Conservation (phyloP, 2,329 filamentous ascomycete species). For the Phyllosticta ampelicida region DNA sequence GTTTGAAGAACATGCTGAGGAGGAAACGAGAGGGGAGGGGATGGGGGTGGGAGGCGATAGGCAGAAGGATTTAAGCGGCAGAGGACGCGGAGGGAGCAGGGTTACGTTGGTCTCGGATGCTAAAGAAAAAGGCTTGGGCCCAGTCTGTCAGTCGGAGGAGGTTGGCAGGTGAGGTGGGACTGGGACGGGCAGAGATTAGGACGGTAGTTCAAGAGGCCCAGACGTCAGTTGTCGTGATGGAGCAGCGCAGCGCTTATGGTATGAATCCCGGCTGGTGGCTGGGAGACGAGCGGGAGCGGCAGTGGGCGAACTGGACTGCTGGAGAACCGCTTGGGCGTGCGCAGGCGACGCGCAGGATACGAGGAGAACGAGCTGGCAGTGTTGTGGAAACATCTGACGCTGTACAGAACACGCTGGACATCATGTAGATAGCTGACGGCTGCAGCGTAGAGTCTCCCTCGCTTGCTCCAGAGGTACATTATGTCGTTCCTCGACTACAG, state of each 20-base stretch:
- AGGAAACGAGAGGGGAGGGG: conserved; percentile 14
- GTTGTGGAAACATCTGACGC: too few species aligned
- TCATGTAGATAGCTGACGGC: too few species aligned
- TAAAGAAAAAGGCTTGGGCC: background rate
- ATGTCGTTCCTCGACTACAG: background rate
- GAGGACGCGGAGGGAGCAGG: background rate
- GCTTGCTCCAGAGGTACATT: background rate
- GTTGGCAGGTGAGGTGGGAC: background rate
- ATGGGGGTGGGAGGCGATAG: conserved; percentile 13
- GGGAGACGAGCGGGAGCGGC: background rate
- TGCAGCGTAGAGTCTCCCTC: background rate
- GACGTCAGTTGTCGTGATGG: background rate
- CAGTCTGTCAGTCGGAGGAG: background rate
- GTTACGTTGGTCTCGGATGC: background rate
- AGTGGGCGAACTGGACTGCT: background rate
- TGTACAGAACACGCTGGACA: too few species aligned
- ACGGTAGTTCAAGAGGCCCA: background rate
- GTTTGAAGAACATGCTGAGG: conserved; percentile 40
- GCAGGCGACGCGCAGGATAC: background rate
- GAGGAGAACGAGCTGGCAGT: background rate
- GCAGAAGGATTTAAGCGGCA: conserved; percentile 4
- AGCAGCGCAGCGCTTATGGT: background rate
- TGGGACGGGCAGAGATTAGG: background rate
- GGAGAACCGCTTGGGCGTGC: background rate
- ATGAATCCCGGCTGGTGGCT: background rate